Percentiles rank a stretch among this genome's conserved stretches.
These are phyloP conservation scores for Colletotrichum lindemuthianum DNA, from an alignment of 2,329 filamentous ascomycete genomes.

Conservation along the genomic window DNA sequence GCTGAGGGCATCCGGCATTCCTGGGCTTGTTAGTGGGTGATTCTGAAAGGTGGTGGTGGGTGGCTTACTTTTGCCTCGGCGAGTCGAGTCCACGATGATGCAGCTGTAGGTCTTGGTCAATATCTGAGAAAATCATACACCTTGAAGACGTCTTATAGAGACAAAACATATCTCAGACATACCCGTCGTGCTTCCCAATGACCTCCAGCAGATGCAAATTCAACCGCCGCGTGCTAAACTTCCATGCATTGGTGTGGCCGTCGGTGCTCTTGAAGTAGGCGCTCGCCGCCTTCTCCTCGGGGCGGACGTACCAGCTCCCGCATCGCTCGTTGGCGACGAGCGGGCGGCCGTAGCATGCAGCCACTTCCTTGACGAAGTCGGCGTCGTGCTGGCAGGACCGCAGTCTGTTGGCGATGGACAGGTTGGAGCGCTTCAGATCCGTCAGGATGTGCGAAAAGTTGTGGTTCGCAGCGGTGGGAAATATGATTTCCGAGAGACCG, in stretches of 20 bases:
- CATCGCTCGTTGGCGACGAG: constrained; percentile 94
- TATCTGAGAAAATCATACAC: too few species aligned
- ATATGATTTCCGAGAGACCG: constrained; percentile 55
- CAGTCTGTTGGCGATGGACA: constrained; percentile 85
- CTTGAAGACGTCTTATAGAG: too few species aligned
- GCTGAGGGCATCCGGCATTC: constrained; percentile 92
- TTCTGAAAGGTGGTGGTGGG: background rate
- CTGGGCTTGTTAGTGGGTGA: constrained; percentile 49
- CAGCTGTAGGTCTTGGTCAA: constrained; percentile 55
- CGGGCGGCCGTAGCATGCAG: constrained; percentile 67
- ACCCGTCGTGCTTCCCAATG: constrained; percentile 75
- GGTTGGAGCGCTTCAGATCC: constrained; percentile 78
- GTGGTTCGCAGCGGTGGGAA: constrained; percentile 63
- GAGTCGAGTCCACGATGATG: constrained; percentile 92
- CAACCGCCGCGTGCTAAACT: constrained; percentile 84
- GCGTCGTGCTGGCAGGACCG: constrained; percentile 82
- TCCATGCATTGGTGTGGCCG: constrained; percentile 91
- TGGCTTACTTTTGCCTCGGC: constrained; percentile 81
- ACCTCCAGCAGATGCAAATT: constrained; percentile 84
- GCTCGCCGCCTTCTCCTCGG: constrained; percentile 71
- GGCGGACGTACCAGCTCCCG: constrained; percentile 92
- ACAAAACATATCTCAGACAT: constrained; percentile 37
- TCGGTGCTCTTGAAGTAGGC: constrained; percentile 99
- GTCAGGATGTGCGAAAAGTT: constrained; percentile 76
- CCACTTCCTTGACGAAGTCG: constrained; percentile 74